A percentile compares a stretch with the other conserved stretches of the same genome.
Conservation (phyloP, 352 stramenopile species). For the Aphanomyces invadans region DNA sequence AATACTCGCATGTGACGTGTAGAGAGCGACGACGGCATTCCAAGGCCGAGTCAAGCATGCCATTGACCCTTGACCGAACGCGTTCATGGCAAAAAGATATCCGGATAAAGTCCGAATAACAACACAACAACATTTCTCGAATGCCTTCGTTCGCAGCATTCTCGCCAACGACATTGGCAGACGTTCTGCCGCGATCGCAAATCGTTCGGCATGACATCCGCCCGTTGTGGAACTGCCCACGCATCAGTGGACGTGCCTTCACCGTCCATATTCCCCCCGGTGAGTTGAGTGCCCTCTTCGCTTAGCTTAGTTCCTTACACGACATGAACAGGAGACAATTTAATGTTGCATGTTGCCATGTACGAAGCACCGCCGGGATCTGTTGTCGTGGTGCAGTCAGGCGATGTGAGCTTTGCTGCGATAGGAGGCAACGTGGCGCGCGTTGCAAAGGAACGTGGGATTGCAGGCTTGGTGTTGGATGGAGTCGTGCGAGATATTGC, state of each 20-base stretch:
- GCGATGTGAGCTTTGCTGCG: constrained; percentile 20
- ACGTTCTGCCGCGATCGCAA: constrained; percentile 11
- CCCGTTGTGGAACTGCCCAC: constrained; percentile 14
- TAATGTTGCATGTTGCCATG: constrained; percentile 25
- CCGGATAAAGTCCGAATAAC: too few relatives aligned
- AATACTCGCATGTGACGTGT: too few relatives aligned
- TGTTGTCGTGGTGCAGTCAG: constrained; percentile 21
- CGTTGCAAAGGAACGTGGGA: constrained; percentile 21
- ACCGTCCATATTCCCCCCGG: constrained; percentile 19
- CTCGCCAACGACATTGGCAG: constrained; percentile 22
- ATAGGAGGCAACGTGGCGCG: constrained; percentile 24
- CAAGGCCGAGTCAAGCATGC: too few relatives aligned
- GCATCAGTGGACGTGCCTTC: constrained; percentile 18
- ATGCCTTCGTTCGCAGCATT: not conserved
- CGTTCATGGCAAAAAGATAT: too few relatives aligned
- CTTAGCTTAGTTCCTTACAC: too few relatives aligned
- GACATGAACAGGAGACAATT: constrained; percentile 18
- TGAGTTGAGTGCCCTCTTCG: not conserved
- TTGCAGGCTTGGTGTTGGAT: constrained; percentile 18
- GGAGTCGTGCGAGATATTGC: constrained; percentile 19
- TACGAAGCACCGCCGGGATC: constrained; percentile 15
- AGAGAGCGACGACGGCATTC: too few relatives aligned
- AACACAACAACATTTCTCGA: too few relatives aligned
- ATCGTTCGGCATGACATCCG: constrained; percentile 23
- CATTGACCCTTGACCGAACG: too few relatives aligned